Base-by-base conservation (phyloP, 2,329 filamentous ascomycete genomes). In the Cylindrodendrum hubeiense region DNA sequence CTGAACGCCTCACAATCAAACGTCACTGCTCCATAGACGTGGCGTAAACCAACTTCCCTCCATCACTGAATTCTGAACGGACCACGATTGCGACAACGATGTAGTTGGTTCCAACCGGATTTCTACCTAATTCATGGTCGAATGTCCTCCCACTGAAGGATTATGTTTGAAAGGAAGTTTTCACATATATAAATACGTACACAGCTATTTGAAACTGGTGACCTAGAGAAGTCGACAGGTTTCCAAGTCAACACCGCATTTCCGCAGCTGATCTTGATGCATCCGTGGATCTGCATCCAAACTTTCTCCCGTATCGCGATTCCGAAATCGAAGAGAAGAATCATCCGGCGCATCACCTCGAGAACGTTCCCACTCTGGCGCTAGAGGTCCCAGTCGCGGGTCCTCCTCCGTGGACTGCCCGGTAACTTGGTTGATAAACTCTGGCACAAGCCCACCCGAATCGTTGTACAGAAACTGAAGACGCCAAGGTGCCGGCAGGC, bases 241-340 rank as follows among this genome's bases (percentile, higher is more conserved):
- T 12, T 37, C 9, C 33, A 37, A 37, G 33, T 37, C 33, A 37
- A 37, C 33, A 9, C 33, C 33, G 12, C 33, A 12, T 13, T 37
- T 12, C 12, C 33, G 26, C 19, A 19, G 44, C 33, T 17, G 15
- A 15, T 39, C 50, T 22, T n/a, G 50, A 39, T 19, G 24, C 26
- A 52, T 30, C 13, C 50, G 10, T 15, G 50, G 50, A 39, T 52
- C 50, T 33, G 50, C 39, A 33, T 52, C 39, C 50, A 22, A 24
- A 15, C 17, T 33, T 17, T 52, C 50, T 22, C 50, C 30, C 13
- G 30, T 39, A n/a, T 26, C 12, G 6, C 24, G 24, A 39, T 52
- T 37, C 50, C 50, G 26, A 19, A 52, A 52, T 9, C 50, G 17
- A 17, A 22, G 19, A 17, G n/a, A 52, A 19, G 39, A 22, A n/a